These are phyloP conservation scores for Vigna mungo DNA, from an alignment of 306 rosid species.

Conservation along the genomic window DNA sequence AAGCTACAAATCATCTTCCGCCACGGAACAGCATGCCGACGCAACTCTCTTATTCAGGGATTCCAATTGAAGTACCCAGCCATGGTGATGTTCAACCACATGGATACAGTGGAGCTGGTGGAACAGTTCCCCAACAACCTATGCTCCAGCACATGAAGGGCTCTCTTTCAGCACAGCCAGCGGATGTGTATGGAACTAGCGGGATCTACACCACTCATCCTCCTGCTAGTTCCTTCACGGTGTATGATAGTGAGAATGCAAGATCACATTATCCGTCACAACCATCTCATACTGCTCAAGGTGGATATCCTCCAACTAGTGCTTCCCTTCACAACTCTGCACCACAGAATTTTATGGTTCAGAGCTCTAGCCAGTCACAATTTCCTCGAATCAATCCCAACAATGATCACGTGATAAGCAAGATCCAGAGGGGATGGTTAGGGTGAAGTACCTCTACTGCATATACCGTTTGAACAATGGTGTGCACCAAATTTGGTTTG, in stretches of 20 bases:
- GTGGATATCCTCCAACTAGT: conserved; percentile 72
- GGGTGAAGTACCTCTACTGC: conserved; percentile 46
- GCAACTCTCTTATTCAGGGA: conserved; percentile 73
- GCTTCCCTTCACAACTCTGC: conserved; percentile 62
- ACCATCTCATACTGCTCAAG: conserved; percentile 64
- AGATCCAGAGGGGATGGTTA: conserved; percentile 87
- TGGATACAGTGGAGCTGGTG: conserved; percentile 65
- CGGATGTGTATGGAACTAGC: conserved; percentile 59
- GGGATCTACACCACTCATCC: conserved; percentile 60
- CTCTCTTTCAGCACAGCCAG: conserved; percentile 57
- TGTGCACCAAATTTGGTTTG: conserved; percentile 19
- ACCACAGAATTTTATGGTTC: conserved; percentile 51
- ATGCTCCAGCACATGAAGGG: conserved; percentile 70
- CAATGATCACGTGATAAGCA: conserved; percentile 67
- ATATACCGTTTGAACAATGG: conserved; percentile 31
- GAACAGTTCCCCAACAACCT: conserved; percentile 71
- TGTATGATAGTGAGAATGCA: conserved; percentile 70
- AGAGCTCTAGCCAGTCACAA: conserved; percentile 62
- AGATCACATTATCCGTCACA: conserved; percentile 67
- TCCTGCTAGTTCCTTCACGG: conserved; percentile 69
- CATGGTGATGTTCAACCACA: conserved; percentile 61
- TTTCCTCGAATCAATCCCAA: conserved; percentile 68
- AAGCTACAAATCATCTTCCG: conserved; percentile 64
- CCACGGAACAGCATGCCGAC: conserved; percentile 71
- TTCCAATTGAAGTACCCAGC: conserved; percentile 63